These are phyloP conservation scores for Fusarium phyllophilum DNA, from an alignment of 2,329 filamentous ascomycete species.

Conservation along the genomic window DNA sequence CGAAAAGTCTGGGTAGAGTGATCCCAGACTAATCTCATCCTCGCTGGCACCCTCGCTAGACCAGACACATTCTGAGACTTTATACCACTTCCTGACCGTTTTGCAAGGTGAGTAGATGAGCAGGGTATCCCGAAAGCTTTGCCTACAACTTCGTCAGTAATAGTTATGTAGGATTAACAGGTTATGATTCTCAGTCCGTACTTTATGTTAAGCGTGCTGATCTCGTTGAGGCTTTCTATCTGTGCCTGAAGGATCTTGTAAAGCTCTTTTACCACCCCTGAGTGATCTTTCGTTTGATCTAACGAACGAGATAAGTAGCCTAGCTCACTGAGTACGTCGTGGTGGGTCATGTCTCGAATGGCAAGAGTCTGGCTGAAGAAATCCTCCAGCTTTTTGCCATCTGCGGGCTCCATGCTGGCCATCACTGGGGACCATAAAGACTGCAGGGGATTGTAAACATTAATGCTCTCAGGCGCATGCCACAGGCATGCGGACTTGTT, in stretches of 20 bases:
- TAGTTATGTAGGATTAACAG: rapidly evolving
- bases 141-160: not conserved
- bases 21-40: not conserved
- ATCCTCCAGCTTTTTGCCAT: not conserved
- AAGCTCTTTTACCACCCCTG: rapidly evolving
- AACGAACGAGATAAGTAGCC: not conserved
- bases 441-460: not conserved
- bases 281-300: not conserved
- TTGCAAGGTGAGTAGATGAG: not conserved
- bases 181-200: not conserved
- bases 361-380: not conserved
- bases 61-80: not conserved
- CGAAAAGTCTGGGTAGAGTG: not conserved
- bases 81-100: not conserved
- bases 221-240: not conserved
- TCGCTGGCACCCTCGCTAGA: not conserved
- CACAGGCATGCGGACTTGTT: not conserved
- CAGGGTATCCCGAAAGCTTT: not conserved
- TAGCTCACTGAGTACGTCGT: not conserved
- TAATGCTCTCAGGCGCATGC: not conserved
- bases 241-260: not conserved
- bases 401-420: not conserved
- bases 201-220: not conserved
- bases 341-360: not conserved
- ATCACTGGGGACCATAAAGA: not conserved